Evolutionary conservation across 106 monocot genomes (phyloP).

Genomic region (Platanthera zijinensis): DNA sequence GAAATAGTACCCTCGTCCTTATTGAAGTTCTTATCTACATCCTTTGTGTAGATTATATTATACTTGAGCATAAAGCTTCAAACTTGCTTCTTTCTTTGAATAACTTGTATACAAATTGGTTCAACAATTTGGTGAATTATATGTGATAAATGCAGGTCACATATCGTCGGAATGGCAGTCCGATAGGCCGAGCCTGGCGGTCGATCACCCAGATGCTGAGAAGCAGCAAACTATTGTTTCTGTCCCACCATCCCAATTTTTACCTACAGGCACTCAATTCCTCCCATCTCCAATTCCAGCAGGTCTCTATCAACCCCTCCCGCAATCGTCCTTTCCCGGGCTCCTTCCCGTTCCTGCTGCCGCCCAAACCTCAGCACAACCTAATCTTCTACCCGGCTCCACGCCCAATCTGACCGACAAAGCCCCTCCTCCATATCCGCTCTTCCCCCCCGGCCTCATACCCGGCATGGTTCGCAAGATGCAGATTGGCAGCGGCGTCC

Average conservation of each 20-base stretch:
- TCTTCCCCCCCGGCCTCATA: slow-evolving; percentile 93
- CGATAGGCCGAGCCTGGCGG: slow-evolving; percentile 19
- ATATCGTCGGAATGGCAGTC: slow-evolving; percentile 19
- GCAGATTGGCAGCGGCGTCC: slow-evolving; percentile 95
- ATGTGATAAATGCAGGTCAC: slow-evolving; percentile 20
- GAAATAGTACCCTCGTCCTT: too few relatives aligned
- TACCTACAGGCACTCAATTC: slow-evolving; percentile 15
- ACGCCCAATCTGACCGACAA: slow-evolving; percentile 17
- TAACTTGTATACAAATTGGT: not conserved
- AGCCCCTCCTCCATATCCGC: slow-evolving; percentile 75
- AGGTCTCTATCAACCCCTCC: slow-evolving; percentile 28
- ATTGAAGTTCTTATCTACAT: not conserved
- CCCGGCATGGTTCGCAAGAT: slow-evolving; percentile 98
- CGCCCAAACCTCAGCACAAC: slow-evolving; percentile 20
- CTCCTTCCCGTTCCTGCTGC: slow-evolving; percentile 13
- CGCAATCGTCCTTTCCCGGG: slow-evolving; percentile 31
- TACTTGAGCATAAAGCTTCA: not conserved
- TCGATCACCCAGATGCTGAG: slow-evolving; percentile 17
- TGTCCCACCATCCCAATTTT: slow-evolving; percentile 23
- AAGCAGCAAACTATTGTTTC: slow-evolving; percentile 16
- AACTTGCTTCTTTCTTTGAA: not conserved
- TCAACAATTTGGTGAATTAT: not conserved
- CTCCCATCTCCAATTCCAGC: slow-evolving; percentile 21
- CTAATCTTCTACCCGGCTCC: slow-evolving; percentile 9
- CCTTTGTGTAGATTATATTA: not conserved